Conservation (phyloP, 148 eudicot species). For the Dianthus caryophyllus region DNA sequence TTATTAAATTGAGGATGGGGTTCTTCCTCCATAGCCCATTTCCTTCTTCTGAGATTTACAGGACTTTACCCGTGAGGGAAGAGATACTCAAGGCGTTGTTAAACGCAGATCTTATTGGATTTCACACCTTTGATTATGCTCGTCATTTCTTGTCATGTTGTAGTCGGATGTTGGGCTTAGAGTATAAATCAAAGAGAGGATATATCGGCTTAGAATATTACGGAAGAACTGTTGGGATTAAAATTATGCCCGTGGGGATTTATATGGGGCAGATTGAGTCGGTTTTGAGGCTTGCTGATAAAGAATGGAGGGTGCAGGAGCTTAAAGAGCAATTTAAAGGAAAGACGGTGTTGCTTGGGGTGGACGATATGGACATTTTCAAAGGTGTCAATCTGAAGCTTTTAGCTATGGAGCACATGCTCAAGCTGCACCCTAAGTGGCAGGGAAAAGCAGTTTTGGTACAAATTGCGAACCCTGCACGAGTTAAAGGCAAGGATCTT, state of each 20-base stretch:
- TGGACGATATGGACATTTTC: slow-evolving; percentile 36
- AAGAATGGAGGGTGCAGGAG: slow-evolving; percentile 33
- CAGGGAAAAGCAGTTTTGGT: slow-evolving; percentile 34
- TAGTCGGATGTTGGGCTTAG: slow-evolving; percentile 42
- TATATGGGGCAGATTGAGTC: slow-evolving; percentile 45
- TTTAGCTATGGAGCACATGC: slow-evolving; percentile 35
- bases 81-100: slow-evolving; percentile 39
- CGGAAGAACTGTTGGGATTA: slow-evolving; percentile 37
- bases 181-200: slow-evolving; percentile 40
- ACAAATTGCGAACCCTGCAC: slow-evolving; percentile 35
- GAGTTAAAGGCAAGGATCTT: slow-evolving; percentile 31
- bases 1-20: no score
- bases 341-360: slow-evolving; percentile 29
- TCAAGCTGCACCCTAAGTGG: slow-evolving; percentile 33
- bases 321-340: slow-evolving; percentile 29
- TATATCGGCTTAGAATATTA: slow-evolving; percentile 39
- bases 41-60: slow-evolving; percentile 42
- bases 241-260: slow-evolving; percentile 44
- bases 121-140: no score
- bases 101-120: slow-evolving; percentile 40
- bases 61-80: slow-evolving; percentile 39
- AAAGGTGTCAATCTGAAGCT: slow-evolving; percentile 34
- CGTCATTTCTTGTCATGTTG: slow-evolving; percentile 44
- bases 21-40: no score
- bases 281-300: slow-evolving; percentile 31